Percentiles rank a stretch among this genome's conserved stretches.
These are phyloP conservation scores for Gossypium aridum DNA, from an alignment of 441 rosid species.

Conservation along the genomic window DNA sequence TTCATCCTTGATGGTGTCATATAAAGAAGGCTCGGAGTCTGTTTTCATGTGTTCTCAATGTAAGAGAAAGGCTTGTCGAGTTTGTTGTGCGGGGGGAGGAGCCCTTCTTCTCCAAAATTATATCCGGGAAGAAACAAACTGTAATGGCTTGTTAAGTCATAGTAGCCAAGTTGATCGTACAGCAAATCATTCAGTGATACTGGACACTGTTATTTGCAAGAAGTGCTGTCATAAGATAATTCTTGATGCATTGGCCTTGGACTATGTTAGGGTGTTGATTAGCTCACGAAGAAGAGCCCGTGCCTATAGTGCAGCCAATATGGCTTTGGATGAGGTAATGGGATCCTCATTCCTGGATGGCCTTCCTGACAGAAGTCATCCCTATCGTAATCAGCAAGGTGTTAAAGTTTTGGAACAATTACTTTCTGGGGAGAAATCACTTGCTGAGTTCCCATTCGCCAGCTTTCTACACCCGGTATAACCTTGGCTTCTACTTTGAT, in stretches of 20 bases:
- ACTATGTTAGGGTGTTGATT: conserved; percentile 80
- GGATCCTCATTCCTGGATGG: conserved; percentile 41
- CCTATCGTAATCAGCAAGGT: conserved; percentile 30
- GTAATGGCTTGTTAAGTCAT: conserved; percentile 33
- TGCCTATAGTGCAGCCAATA: conserved; percentile 56
- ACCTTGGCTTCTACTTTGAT: conserved; percentile 5
- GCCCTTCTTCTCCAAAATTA: conserved; percentile 61
- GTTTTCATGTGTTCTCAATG: conserved; percentile 65
- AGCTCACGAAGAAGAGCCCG: conserved; percentile 75
- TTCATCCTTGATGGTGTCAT: conserved; percentile 34
- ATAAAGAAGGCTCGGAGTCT: conserved; percentile 35
- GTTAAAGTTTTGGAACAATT: conserved; percentile 35
- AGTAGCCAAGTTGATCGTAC: conserved; percentile 53
- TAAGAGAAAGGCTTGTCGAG: conserved; percentile 68
- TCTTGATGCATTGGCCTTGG: conserved; percentile 76
- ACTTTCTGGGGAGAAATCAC: conserved; percentile 66
- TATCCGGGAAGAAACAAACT: conserved; percentile 39
- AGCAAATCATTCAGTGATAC: conserved; percentile 39
- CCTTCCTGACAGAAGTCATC: conserved; percentile 33
- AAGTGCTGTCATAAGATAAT: conserved; percentile 65
- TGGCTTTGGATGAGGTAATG: conserved; percentile 59
- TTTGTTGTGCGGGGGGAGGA: conserved; percentile 90
- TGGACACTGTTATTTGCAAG: conserved; percentile 67
- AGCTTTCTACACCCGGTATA: conserved; percentile 81
- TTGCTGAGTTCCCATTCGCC: conserved; percentile 89